These are phyloP conservation scores for Scytalidium sp. DNA, from an alignment of 2,329 filamentous ascomycete species.

Conservation along the genomic window DNA sequence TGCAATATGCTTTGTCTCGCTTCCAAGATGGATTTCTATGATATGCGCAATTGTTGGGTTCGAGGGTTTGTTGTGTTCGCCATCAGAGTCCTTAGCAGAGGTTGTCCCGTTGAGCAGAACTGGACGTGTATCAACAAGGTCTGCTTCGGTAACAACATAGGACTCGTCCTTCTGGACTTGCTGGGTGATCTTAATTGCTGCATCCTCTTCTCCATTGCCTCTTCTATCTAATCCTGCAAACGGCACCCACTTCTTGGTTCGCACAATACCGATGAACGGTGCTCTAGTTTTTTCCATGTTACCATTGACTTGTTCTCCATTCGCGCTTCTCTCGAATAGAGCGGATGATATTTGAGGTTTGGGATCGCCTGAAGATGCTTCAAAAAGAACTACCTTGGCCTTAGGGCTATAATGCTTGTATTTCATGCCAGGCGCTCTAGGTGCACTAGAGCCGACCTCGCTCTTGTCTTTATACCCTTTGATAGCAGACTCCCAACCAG, in stretches of 20 bases:
- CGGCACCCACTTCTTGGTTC: slow-evolving; percentile 33
- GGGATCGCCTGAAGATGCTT: slow-evolving; percentile 38
- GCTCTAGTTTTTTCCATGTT: slow-evolving; percentile 24
- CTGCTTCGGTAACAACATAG: background rate
- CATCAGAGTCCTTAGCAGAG: background rate
- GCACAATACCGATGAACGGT: slow-evolving; percentile 34
- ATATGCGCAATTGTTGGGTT: slow-evolving; percentile 16
- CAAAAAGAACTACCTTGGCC: slow-evolving; percentile 81
- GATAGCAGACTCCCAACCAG: slow-evolving; percentile 77
- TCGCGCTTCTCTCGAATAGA: background rate
- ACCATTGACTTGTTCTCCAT: background rate
- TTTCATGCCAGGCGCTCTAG: slow-evolving; percentile 95
- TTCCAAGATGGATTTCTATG: slow-evolving; percentile 71
- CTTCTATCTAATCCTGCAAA: slow-evolving; percentile 22
- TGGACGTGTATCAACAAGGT: background rate
- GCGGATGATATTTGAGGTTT: background rate
- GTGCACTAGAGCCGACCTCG: slow-evolving; percentile 62
- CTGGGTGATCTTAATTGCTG: background rate
- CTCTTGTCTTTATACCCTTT: slow-evolving; percentile 77
- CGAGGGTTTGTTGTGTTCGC: background rate
- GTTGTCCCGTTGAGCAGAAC: slow-evolving; percentile 38
- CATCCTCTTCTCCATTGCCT: background rate
- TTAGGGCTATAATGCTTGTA: slow-evolving; percentile 97
- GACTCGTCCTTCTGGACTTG: background rate
- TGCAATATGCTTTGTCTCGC: slow-evolving; percentile 70